Evolutionary conservation across 2,329 filamentous ascomycete genomes (phyloP), one percentile per base, ranked within the genome.

Genomic region (Botryotinia globosa): DNA sequence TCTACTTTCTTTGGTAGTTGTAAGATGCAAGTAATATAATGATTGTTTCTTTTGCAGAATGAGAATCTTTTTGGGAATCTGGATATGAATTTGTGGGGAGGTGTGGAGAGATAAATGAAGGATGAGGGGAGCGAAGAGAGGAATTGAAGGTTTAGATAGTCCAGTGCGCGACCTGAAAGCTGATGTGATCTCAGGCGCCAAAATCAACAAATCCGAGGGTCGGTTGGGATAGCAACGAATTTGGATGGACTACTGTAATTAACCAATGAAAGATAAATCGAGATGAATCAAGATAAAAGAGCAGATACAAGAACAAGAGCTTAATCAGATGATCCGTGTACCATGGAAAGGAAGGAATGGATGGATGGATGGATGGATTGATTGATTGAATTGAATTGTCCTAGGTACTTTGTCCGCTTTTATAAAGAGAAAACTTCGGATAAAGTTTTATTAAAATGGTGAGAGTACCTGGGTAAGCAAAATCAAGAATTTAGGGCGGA

Each of bases 141-240:
- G 37, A 62, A 56, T 66, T 66, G 69, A 66, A 61, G 59, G 59
- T 54, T 65, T 71, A 65, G 69, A 71, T 71, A 56, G 59, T 71
- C 37, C 59, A 66, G 61, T 45, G 37, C 69, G 37, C 39, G 45
- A 32, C 44, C 34, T 32, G n/a, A 29, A 48, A 39, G 48, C 29
- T 65, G 42, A 71, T 71, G 69, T 71, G 64, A 71, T 71, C 69
- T 71, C 34, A 65, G 69, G 69, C 69, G 69, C 39, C 62, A 72
- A 72, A 72, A 66, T 72, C 70, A 72, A 68, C 63, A 68, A 72
- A 9, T 48, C 32, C 48, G n/a, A 54, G 48, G n/a, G 48, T 51
- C n/a, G 25, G 62, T 72, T 67, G 63, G 39, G 25, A 54, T 22
- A 51, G 70, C 70, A 72, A 72, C 70, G 29, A 20, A 66, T 32